Evolutionary conservation across 768 basidiomycete species (phyloP), one percentile per base, ranked within the genome.

Genomic region (Glaciozyma martinii): DNA sequence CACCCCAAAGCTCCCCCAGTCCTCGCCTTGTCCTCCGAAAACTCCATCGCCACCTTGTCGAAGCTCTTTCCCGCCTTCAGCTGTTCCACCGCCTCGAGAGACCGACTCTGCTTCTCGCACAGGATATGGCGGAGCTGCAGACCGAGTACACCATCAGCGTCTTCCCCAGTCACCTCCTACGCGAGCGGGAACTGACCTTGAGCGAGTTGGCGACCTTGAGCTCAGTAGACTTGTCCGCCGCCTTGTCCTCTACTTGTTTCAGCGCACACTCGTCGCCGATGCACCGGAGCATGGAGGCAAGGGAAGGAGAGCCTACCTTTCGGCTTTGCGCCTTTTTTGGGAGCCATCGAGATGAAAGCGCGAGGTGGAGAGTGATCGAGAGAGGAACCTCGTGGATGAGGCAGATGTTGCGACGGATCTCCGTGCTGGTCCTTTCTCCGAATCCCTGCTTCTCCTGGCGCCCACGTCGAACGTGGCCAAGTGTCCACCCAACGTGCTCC

Each of bases 91-190:
- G 58, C 58, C 29, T 59, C 44, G 15, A 30, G 27, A 2, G 27
- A 30, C 15, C 61, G 60, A 18, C 21, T 47, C 16, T 53, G 54
- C 50, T 69, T 69, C 42, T 69, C 68, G 55, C 61, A 63, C 3
- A 69, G 68, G 52, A 66, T 66, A 52, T 69, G 68, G 1, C 68
- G 67, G 3, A 62, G 56, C 63, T 61, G 52, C 6, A 25, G 33
- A 12, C 13, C 23, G n/a, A 7, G 12, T 5, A 27, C 21, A 33
- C 29, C 23, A 25, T 7, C 2, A 15, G 32, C 18, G 37, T 42
- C 37, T 19, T 60, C 40, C 3, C 42, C 29, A 30, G 23, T 0
- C n/a, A 3, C 9, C 30, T n/a, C n/a, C 12, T 3, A 30, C 33
- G 27, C 7, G 25, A 29, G 6, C 21, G 2, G 3, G 2, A 57